phyloP scores from a whole-genome alignment of 2,329 filamentous ascomycete genomes.

The Colletotrichum nymphaeae region DNA sequence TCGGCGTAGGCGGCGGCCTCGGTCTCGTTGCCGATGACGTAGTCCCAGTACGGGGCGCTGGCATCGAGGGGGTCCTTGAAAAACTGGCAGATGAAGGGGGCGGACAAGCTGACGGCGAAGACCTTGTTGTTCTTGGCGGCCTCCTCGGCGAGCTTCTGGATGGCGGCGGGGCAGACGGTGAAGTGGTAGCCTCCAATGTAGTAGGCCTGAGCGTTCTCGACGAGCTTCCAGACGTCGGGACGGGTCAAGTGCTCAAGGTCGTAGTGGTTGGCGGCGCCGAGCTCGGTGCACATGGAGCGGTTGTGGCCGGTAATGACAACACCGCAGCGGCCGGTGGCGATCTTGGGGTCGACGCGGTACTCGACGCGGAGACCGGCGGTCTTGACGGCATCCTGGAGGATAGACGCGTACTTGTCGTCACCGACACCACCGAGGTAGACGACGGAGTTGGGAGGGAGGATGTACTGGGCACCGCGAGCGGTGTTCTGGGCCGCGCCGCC shows the following conservation, averaged over 20 bases:
- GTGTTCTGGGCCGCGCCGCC: constrained; percentile 98
- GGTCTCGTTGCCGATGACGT: constrained; percentile 96
- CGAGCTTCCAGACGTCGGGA: constrained; percentile 90
- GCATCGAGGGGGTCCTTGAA: constrained; percentile 96
- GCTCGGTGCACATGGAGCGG: constrained; percentile 93
- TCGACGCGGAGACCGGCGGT: constrained; percentile 91
- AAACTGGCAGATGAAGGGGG: constrained; percentile 96
- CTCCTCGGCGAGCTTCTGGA: constrained; percentile 90
- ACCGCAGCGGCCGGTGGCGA: constrained; percentile 92
- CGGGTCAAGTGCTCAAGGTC: constrained; percentile 93
- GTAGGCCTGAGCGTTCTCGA: constrained; percentile 87
- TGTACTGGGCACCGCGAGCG: constrained; percentile 94
- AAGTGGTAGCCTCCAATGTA: constrained; percentile 98
- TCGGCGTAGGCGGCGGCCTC: constrained; percentile 91
- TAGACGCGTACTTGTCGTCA: constrained; percentile 94
- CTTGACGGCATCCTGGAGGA: constrained; percentile 86
- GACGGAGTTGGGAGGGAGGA: constrained; percentile 88
- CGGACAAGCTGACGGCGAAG: constrained; percentile 91
- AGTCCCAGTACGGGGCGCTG: constrained; percentile 92
- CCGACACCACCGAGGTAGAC: constrained; percentile 95
- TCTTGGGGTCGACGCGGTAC: constrained; percentile 89
- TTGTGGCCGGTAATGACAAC: constrained; percentile 97
- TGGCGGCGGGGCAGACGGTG: constrained; percentile 92
- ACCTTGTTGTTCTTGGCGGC: constrained; percentile 90
- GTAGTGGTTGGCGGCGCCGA: constrained; percentile 97